Conservation (phyloP, 495 filamentous ascomycete genomes). For the Pyrenula massariospora region DNA sequence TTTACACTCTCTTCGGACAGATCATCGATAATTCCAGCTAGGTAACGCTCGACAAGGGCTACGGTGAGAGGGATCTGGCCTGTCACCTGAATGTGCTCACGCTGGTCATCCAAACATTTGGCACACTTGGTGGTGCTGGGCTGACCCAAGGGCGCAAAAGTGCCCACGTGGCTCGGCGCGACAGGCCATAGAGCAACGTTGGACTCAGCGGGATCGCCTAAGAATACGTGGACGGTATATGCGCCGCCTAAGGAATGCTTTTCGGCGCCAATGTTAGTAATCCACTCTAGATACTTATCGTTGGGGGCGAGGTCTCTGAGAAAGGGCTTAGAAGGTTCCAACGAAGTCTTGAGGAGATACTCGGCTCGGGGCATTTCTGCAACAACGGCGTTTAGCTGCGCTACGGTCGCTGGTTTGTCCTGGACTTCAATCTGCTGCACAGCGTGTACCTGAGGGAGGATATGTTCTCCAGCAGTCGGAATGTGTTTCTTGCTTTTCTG, state of each 20-base stretch:
- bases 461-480: slow-evolving; percentile 23
- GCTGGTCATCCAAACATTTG: too few species aligned
- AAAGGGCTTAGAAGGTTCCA: slow-evolving; percentile 3
- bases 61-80: slow-evolving; percentile 47
- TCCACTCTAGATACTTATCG: slow-evolving; percentile 44
- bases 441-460: slow-evolving; percentile 45
- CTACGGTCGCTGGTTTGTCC: slow-evolving; percentile 8
- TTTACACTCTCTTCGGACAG: slow-evolving; percentile 27
- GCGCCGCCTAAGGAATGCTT: slow-evolving; percentile 43
- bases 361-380: too few species aligned
- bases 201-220: slow-evolving; percentile 33
- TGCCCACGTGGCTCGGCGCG: slow-evolving; percentile 37
- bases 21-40: slow-evolving; percentile 21
- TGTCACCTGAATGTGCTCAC: slow-evolving; percentile 22
- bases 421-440: slow-evolving; percentile 12
- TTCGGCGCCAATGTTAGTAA: slow-evolving; percentile 43
- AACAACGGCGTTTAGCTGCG: slow-evolving; percentile 2
- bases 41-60: slow-evolving; percentile 29
- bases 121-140: too few species aligned
- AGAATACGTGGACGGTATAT: slow-evolving; percentile 49
- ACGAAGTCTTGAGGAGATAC: too few species aligned
- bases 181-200: slow-evolving; percentile 25
- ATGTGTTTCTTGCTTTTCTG: slow-evolving; percentile 14
- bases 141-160: slow-evolving; percentile 34
- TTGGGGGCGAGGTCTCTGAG: slow-evolving; percentile 1